Base-by-base conservation (phyloP, 208 protist genomes). In the Trypanosoma rangeli region DNA sequence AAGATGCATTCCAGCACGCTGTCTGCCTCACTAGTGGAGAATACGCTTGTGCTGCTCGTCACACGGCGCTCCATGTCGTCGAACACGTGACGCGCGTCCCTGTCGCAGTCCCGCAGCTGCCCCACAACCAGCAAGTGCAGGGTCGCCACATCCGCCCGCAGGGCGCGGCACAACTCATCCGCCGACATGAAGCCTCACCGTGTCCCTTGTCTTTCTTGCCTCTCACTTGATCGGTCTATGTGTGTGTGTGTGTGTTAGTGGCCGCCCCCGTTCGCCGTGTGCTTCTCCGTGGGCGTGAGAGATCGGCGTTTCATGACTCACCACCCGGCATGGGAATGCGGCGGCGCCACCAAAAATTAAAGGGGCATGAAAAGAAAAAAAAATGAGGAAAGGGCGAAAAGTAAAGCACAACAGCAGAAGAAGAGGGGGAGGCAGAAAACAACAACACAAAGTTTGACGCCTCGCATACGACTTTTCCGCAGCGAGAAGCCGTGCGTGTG, bases 41-140 rank as follows among this genome's bases (percentile, higher is more conserved):
- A 35, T n/a, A 63, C 29, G 33, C 20, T 57, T 28, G 24, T 49
- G 62, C 39, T 58, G 42, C 56, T 44, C 18, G 20, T 57, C 0
- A 72, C 28, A 22, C 55, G 49, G 4, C 67, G 29, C n/a, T 57
- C 22, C 67, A 60, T 65, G 46, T 60, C 46, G 57, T 65, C 46
- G 16, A 72, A 59, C 20, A 55, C 56, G 7, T 64, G 55, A 3
- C 46, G 56, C 12, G 55, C 53, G 39, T 64, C 55, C 10, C 42
- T 18, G 2, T 3, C 56, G 42, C n/a, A n/a, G 1, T 37, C 39
- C 35, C 28, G 46, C 44, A 53, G 10, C 5, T 24, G 10, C 5
- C 9, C 49, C 22, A 28, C n/a, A 26, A 53, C 1, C 12, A 53
- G 22, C 12, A 12, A 53, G 12, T 4, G 12, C 49, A 72, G 48